Conservation (phyloP, 225 moss, liverwort and hornwort genomes). For the Pseudisothecium myosuroides region DNA sequence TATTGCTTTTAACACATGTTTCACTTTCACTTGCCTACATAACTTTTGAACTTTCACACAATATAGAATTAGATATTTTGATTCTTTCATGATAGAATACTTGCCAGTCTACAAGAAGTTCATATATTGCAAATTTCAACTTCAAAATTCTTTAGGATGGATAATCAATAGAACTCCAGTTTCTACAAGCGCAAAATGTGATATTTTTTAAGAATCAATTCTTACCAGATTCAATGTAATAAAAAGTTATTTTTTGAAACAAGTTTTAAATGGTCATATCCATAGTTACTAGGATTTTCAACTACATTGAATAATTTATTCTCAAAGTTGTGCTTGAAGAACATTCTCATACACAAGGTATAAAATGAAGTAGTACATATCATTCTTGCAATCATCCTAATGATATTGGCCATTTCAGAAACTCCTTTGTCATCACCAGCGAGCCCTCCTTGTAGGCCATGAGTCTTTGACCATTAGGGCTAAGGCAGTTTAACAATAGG, state of each 20-base stretch:
- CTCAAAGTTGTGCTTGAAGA: background rate
- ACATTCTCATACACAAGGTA: background rate
- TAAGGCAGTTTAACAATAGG: background rate
- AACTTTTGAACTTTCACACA: background rate
- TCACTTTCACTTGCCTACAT: too few relatives aligned
- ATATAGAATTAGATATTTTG: too few relatives aligned
- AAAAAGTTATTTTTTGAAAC: background rate
- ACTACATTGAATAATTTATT: background rate
- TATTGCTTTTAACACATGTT: too few relatives aligned
- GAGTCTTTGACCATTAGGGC: background rate
- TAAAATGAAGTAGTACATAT: background rate
- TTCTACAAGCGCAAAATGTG: accelerated
- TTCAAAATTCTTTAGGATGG: background rate
- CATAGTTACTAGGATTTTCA: accelerated
- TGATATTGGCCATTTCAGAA: background rate
- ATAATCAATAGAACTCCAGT: accelerated
- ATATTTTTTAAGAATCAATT: too few relatives aligned
- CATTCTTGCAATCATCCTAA: background rate
- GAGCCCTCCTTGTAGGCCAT: background rate
- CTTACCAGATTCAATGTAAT: background rate
- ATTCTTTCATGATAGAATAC: background rate
- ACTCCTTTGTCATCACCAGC: background rate
- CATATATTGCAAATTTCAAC: background rate
- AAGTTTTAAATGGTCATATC: background rate
- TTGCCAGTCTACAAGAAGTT: background rate